phyloP scores from a whole-genome alignment of 257 asterid species.

The Jacaranda copaia region DNA sequence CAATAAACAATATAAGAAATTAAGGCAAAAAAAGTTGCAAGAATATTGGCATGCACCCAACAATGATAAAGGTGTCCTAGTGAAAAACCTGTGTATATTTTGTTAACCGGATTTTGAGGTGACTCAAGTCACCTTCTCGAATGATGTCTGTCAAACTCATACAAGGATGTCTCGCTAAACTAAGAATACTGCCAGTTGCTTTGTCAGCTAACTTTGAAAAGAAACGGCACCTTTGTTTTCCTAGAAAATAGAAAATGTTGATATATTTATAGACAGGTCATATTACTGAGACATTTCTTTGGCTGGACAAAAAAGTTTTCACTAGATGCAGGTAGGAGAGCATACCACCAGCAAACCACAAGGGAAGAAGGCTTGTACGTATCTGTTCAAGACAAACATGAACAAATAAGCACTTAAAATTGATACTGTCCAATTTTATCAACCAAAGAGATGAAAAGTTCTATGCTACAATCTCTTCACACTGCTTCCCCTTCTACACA shows the following conservation, averaged over 20 bases:
- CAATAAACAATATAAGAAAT: conserved; percentile 16
- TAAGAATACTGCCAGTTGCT: conserved; percentile 52
- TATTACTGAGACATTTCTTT: conserved; percentile 28
- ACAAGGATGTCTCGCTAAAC: conserved; percentile 48
- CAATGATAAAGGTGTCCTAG: conserved; percentile 25
- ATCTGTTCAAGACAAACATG: conserved; percentile 59
- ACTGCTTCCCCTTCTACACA: not conserved
- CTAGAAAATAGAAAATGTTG: conserved; percentile 43
- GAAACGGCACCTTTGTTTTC: conserved; percentile 65
- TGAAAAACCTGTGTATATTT: conserved; percentile 69
- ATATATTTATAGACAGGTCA: conserved; percentile 25
- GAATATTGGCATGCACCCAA: conserved; percentile 1
- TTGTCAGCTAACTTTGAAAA: conserved; percentile 64
- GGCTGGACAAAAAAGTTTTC: conserved; percentile 32
- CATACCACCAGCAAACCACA: conserved; percentile 81
- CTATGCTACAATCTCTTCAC: not conserved
- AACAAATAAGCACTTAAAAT: conserved; percentile 19
- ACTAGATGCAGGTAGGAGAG: conserved; percentile 26
- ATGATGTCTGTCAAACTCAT: conserved; percentile 37
- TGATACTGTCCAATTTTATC: conserved; percentile 21
- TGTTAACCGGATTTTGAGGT: conserved; percentile 68
- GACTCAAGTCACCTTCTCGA: conserved; percentile 47
- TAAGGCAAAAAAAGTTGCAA: conserved; percentile 6
- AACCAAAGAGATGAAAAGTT: conserved; percentile 25
- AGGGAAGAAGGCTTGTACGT: conserved; percentile 66